A percentile compares a stretch with the other conserved stretches of the same genome.
Evolutionary conservation across 2,329 filamentous ascomycete species (phyloP).

Genomic region (Sclerotinia nivalis): DNA sequence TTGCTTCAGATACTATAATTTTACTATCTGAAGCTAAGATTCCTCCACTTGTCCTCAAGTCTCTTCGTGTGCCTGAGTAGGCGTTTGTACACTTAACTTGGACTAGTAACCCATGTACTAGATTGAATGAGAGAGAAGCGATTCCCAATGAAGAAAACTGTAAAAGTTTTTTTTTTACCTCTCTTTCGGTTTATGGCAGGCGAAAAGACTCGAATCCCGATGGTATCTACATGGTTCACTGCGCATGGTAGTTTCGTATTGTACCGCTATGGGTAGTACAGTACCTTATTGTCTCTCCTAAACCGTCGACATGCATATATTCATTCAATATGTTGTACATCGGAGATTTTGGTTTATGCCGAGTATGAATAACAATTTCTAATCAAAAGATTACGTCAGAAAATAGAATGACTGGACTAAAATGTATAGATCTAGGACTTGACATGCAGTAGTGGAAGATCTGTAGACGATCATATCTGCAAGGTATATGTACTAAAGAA

Average conservation of each 20-base stretch:
- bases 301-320: neutral
- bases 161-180: no score
- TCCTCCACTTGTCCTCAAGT: no score
- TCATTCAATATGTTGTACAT: conserved; percentile 2
- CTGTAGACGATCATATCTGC: neutral
- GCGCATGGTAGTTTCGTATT: neutral
- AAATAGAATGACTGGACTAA: neutral
- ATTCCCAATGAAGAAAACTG: neutral
- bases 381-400: neutral
- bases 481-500: neutral
- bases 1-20: no score
- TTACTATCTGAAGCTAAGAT: no score
- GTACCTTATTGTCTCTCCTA: neutral
- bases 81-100: neutral
- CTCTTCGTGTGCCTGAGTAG: neutral
- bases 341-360: neutral
- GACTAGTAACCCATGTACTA: neutral
- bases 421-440: neutral
- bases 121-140: neutral
- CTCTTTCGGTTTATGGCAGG: neutral
- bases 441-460: neutral
- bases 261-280: neutral
- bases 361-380: neutral
- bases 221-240: neutral
- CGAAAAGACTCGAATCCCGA: neutral